phyloP scores from a whole-genome alignment of 2,329 filamentous ascomycete genomes.

The Colletotrichum abscissum region DNA sequence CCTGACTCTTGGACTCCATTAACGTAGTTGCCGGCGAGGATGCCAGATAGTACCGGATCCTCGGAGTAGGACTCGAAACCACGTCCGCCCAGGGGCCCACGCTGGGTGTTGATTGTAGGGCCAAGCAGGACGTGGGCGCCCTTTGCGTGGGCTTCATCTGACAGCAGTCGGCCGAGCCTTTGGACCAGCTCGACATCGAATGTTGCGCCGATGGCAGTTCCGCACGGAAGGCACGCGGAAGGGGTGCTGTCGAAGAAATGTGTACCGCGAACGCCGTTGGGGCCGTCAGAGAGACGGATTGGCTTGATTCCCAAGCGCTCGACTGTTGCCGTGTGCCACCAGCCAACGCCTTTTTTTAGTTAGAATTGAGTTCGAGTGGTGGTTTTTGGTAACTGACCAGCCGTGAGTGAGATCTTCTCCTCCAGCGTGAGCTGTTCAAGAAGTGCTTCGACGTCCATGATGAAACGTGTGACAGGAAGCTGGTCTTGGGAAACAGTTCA shows the following conservation, averaged over 20 bases:
- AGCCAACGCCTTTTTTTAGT: conserved; percentile 27
- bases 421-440: conserved; percentile 35
- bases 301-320: conserved; percentile 26
- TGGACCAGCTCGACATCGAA: conserved; percentile 66
- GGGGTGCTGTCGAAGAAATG: conserved; percentile 74
- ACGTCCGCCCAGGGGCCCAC: conserved; percentile 67
- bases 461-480: not conserved
- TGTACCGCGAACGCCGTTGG: conserved; percentile 65
- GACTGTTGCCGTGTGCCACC: conserved; percentile 38
- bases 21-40: conserved; percentile 64
- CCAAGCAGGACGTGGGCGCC: conserved; percentile 68
- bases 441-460: conserved; percentile 34
- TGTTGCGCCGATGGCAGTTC: conserved; percentile 66
- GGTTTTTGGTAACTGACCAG: conserved; percentile 1
- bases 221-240: conserved; percentile 70
- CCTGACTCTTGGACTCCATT: conserved; percentile 66
- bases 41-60: conserved; percentile 66
- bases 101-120: conserved; percentile 72
- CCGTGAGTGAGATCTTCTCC: conserved; percentile 35
- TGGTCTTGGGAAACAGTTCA: not conserved
- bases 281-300: conserved; percentile 38
- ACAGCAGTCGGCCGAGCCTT: conserved; percentile 61
- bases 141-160: conserved; percentile 64
- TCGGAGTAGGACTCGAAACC: conserved; percentile 70
- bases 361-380: not conserved